Conservation (phyloP, 345 rosid genomes). For the Bretschneidera sinensis region DNA sequence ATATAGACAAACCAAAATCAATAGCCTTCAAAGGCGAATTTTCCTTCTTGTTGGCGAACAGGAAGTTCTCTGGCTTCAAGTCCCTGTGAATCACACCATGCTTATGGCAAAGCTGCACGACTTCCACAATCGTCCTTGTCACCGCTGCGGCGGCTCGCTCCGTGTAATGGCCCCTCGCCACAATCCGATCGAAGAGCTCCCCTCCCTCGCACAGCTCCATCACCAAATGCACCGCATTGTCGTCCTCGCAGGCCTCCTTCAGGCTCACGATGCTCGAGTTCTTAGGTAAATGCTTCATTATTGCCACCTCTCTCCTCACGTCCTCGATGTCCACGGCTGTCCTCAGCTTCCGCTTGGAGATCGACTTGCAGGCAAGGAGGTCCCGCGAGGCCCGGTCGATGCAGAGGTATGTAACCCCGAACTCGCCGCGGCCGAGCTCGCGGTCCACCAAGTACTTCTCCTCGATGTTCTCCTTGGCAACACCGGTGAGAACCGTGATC, state of each 20-base stretch:
- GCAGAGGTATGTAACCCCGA: conserved; percentile 94
- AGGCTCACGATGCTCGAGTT: conserved; percentile 84
- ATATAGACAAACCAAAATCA: conserved; percentile 96
- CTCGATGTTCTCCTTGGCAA: conserved; percentile 85
- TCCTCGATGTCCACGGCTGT: conserved; percentile 91
- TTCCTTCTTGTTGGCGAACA: conserved; percentile 98
- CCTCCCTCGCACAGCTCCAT: conserved; percentile 99
- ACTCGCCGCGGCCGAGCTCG: conserved; percentile 99
- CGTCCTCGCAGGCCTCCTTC: conserved; percentile 96
- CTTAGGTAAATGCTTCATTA: conserved; percentile 90
- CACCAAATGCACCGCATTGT: conserved; percentile 94
- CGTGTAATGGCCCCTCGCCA: conserved; percentile 94
- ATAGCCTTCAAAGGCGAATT: conserved; percentile 97
- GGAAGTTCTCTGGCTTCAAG: conserved; percentile 97
- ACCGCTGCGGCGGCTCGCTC: conserved; percentile 97
- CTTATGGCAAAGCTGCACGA: conserved; percentile 91
- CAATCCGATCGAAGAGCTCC: conserved; percentile 98
- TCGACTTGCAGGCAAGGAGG: conserved; percentile 87
- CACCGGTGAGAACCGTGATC: conserved; percentile 66
- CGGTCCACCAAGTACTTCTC: conserved; percentile 85
- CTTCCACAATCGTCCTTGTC: conserved; percentile 87
- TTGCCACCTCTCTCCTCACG: conserved; percentile 94
- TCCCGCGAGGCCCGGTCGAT: conserved; percentile 77
- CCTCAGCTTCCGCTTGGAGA: conserved; percentile 93
- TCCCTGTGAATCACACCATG: conserved; percentile 98